Base-by-base conservation (phyloP, 139 green algal species). In the Haematococcus lacustris region DNA sequence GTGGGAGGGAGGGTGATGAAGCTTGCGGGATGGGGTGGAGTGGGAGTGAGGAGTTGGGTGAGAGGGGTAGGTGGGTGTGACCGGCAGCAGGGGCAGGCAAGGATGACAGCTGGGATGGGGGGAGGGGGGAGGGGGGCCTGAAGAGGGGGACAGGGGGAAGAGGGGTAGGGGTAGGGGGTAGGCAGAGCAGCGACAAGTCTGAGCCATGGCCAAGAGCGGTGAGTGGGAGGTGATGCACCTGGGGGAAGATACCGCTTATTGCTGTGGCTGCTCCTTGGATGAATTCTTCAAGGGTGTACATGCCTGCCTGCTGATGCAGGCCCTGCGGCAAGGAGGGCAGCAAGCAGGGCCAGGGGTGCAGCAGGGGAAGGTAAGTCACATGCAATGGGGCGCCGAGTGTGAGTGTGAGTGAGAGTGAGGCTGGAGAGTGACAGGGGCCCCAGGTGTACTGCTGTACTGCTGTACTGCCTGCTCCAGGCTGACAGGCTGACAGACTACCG, bases 261-360 rank as follows among this genome's bases (percentile, higher is more conserved):
- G 73, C 78, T 3, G 60, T 68, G 0, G 68, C 73, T 0, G 71
- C 68, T 1, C 78, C 73, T 25, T 37, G 39, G 43, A 83, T 83
- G 57, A 83, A 83, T 35, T 83, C 73, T 17, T 83, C 78, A 51
- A 83, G 53, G 21, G 51, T 77, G 68, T 79, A 79, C 38, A 66
- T 51, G 26, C 57, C 73, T 9, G 78, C 69, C 62, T 79, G 73
- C 34, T 73, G 66, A 47, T 83, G 69, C 28, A 83, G 38, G 35
- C 69, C 73, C 78, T 83, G 74, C 5, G 61, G 32, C 30, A 6
- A 30, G 6, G 37, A 51, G 66, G 38, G 3, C 2, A 38, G 39
- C 30, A 30, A 40, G 51, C 51, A 53, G 34, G 4, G 51, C 39
- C 41, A 66, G 5, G 32, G 51, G 25, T 28, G 61, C 32, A 39